Percentiles rank a stretch among this genome's conserved stretches.
These are phyloP conservation scores for Pyrenochaeta sp. DNA, from an alignment of 2,329 filamentous ascomycete species.

Conservation along the genomic window DNA sequence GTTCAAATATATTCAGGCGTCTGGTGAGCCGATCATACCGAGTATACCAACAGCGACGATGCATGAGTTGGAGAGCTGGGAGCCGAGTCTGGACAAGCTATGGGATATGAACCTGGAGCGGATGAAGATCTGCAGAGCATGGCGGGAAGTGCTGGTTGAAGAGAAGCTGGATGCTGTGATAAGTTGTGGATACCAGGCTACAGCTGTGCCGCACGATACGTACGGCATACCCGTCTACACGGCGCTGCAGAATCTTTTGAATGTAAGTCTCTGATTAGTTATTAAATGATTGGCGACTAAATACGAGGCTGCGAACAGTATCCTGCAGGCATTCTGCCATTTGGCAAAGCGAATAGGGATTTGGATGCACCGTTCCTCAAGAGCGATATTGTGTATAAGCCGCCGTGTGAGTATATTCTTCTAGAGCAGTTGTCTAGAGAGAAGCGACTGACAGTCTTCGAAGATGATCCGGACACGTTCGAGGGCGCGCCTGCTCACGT, in stretches of 20 bases:
- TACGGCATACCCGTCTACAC: conserved; percentile 60
- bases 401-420: conserved; percentile 41
- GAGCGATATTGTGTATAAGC: conserved; percentile 42
- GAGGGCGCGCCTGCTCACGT: conserved; percentile 58
- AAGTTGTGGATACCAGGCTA: conserved; percentile 59
- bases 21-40: conserved; percentile 56
- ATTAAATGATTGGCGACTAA: neutral
- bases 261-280: conserved; percentile 50
- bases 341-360: conserved; percentile 52
- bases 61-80: conserved; percentile 41
- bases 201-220: conserved; percentile 62
- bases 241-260: conserved; percentile 60
- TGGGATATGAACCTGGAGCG: conserved; percentile 54
- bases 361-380: conserved; percentile 50
- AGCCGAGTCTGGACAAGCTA: conserved; percentile 50
- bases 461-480: conserved; percentile 53
- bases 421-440: neutral
- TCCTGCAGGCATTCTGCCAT: conserved; percentile 61
- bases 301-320: conserved; percentile 47
- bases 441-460: neutral
- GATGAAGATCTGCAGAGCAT: conserved; percentile 48
- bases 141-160: conserved; percentile 53
- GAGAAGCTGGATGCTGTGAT: conserved; percentile 61
- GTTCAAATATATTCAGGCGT: conserved; percentile 42
- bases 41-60: conserved; percentile 50